A percentile compares a stretch with the other conserved stretches of the same genome.
These are phyloP conservation scores for Rhodotorula paludigena DNA, from an alignment of 768 basidiomycete genomes.

Conservation along the genomic window DNA sequence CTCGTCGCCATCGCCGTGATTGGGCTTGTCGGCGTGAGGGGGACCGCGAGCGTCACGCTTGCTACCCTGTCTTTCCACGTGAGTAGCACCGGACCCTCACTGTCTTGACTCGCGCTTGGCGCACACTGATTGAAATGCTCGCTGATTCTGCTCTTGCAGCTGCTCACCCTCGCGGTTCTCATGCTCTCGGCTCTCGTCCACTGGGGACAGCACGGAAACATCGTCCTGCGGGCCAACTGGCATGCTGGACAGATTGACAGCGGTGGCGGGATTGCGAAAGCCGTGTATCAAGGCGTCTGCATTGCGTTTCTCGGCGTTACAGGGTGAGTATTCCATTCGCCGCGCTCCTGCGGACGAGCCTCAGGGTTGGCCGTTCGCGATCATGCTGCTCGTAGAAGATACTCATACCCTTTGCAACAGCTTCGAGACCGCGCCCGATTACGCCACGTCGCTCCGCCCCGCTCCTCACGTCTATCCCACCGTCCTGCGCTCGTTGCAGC, in stretches of 20 bases:
- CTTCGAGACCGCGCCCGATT: conserved; percentile 55
- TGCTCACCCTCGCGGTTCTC: conserved; percentile 57
- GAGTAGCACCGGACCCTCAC: too few relatives aligned
- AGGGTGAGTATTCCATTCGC: conserved; percentile 57
- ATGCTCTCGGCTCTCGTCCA: conserved; percentile 54
- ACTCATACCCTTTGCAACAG: too few relatives aligned
- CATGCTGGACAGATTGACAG: conserved; percentile 47
- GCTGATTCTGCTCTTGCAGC: conserved; percentile 46
- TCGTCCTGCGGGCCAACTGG: conserved; percentile 59
- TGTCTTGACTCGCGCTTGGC: neutral
- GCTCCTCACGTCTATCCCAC: conserved; percentile 54
- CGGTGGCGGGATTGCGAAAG: conserved; percentile 47
- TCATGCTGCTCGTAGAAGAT: too few relatives aligned
- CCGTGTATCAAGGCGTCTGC: conserved; percentile 64
- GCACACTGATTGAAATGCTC: neutral
- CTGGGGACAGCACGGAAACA: conserved; percentile 56
- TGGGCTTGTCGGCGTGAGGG: conserved; percentile 59
- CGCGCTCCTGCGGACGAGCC: conserved; percentile 23
- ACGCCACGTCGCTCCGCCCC: conserved; percentile 58
- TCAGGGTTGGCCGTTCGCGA: conserved; percentile 23
- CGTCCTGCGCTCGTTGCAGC: conserved; percentile 63
- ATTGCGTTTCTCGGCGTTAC: conserved; percentile 68
- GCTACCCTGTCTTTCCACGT: conserved; percentile 61
- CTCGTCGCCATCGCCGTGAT: conserved; percentile 56
- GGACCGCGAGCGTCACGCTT: conserved; percentile 61